These are phyloP conservation scores for Cryptococcus depauperatus DNA, from an alignment of 1,284 basidiomycete genomes.

Conservation along the genomic window DNA sequence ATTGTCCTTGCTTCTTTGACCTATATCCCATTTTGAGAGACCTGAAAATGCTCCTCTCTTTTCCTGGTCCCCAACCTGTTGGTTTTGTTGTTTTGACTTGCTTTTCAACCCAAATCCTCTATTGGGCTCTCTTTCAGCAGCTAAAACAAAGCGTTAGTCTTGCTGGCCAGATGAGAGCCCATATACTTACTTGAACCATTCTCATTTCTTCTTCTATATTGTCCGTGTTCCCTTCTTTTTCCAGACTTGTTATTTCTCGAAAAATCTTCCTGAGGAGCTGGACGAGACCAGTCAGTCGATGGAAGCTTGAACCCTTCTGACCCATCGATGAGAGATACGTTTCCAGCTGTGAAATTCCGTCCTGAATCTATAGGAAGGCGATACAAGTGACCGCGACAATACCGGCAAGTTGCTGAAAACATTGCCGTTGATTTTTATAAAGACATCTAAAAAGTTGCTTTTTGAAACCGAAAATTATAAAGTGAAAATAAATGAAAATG, in stretches of 20 bases:
- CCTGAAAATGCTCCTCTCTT: too few relatives aligned
- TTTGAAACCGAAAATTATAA: neutral
- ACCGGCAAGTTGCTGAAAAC: slow-evolving; percentile 6
- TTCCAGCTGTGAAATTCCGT: neutral
- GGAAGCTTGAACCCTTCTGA: neutral
- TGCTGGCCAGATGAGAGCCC: too few relatives aligned
- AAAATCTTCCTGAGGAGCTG: neutral
- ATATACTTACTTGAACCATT: too few relatives aligned
- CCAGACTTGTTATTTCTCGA: neutral
- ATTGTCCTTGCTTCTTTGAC: too few relatives aligned
- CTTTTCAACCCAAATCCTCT: too few relatives aligned
- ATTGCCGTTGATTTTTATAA: slow-evolving; percentile 7
- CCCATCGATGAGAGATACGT: neutral
- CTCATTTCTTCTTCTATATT: too few relatives aligned
- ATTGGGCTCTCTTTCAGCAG: too few relatives aligned
- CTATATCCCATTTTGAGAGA: slow-evolving; percentile 9
- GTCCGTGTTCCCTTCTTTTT: neutral
- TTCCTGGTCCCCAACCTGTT: too few relatives aligned
- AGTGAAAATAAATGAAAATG: neutral
- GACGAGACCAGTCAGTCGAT: slow-evolving; percentile 1
- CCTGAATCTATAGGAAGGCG: neutral
- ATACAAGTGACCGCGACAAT: slow-evolving; percentile 8
- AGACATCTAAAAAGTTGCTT: neutral
- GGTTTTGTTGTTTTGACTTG: neutral
- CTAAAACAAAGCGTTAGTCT: too few relatives aligned